Conservation (phyloP, 805 yeast species). For the Myxozyma neglecta region DNA sequence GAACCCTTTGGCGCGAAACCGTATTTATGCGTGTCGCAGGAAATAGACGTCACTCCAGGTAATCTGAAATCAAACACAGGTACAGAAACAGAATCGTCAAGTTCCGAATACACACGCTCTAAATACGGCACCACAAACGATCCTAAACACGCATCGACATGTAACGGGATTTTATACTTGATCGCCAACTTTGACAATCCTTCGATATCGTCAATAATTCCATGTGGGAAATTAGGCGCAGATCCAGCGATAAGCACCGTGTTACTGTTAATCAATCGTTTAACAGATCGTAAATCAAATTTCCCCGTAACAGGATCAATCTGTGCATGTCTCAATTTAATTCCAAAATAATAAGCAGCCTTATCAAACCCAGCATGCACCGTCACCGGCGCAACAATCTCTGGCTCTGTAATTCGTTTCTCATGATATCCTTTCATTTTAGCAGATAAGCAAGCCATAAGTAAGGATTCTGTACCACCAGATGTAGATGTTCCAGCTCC, state of each 20-base stretch:
- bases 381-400: constrained; percentile 83
- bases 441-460: constrained; percentile 85
- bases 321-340: constrained; percentile 78
- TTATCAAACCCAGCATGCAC: constrained; percentile 95
- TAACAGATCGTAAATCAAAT: constrained; percentile 65
- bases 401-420: constrained; percentile 68
- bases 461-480: constrained; percentile 93
- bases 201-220: constrained; percentile 86
- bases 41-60: constrained; percentile 90
- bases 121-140: constrained; percentile 84
- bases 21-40: constrained; percentile 99
- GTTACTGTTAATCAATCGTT: constrained; percentile 66
- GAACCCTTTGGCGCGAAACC: constrained; percentile 99
- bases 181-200: constrained; percentile 64
- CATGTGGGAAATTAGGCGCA: constrained; percentile 97
- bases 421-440: constrained; percentile 62
- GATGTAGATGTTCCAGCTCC: constrained; percentile 83
- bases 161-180: constrained; percentile 76
- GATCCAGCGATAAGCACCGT: constrained; percentile 88
- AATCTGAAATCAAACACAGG: constrained; percentile 81
- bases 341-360: constrained; percentile 87
- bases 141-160: constrained; percentile 95
- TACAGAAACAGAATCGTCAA: constrained; percentile 32
- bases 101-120: constrained; percentile 57
- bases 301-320: constrained; percentile 64